Conservation (phyloP, 495 filamentous ascomycete genomes). For the Daldinia vernicosa region DNA sequence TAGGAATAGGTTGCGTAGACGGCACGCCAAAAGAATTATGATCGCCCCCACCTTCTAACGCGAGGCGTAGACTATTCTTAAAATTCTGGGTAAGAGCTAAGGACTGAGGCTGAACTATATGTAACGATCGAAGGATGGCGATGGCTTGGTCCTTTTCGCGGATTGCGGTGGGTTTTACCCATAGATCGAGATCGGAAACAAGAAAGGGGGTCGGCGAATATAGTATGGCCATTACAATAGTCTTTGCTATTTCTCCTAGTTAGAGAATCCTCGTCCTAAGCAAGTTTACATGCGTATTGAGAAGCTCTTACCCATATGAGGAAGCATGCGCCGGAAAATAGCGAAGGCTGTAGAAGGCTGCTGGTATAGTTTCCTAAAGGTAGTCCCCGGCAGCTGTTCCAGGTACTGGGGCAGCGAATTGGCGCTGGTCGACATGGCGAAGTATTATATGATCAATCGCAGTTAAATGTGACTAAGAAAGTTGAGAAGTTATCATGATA, state of each 20-base stretch:
- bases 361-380: slow-evolving; percentile 88
- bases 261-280: slow-evolving; percentile 14
- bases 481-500: slow-evolving; percentile 21
- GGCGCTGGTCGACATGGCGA: slow-evolving; percentile 63
- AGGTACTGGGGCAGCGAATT: slow-evolving; percentile 79
- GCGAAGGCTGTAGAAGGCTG: slow-evolving; percentile 95
- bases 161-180: slow-evolving; percentile 79
- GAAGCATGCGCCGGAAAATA: slow-evolving; percentile 96
- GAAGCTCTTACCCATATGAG: slow-evolving; percentile 75
- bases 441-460: slow-evolving; percentile 22
- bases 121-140: slow-evolving; percentile 78
- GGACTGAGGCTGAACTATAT: slow-evolving; percentile 75
- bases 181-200: slow-evolving; percentile 78
- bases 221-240: slow-evolving; percentile 91
- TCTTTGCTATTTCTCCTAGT: slow-evolving; percentile 72
- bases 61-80: slow-evolving; percentile 76
- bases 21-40: slow-evolving; percentile 91
- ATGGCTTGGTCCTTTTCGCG: slow-evolving; percentile 83
- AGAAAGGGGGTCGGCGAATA: slow-evolving; percentile 83
- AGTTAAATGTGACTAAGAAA: slow-evolving; percentile 4
- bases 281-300: neutral
- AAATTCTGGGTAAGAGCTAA: slow-evolving; percentile 80
- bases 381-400: slow-evolving; percentile 87
- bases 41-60: slow-evolving; percentile 84
- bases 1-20: slow-evolving; percentile 65